Conservation (phyloP, 768 basidiomycete genomes). For the Paxillus involutus region DNA sequence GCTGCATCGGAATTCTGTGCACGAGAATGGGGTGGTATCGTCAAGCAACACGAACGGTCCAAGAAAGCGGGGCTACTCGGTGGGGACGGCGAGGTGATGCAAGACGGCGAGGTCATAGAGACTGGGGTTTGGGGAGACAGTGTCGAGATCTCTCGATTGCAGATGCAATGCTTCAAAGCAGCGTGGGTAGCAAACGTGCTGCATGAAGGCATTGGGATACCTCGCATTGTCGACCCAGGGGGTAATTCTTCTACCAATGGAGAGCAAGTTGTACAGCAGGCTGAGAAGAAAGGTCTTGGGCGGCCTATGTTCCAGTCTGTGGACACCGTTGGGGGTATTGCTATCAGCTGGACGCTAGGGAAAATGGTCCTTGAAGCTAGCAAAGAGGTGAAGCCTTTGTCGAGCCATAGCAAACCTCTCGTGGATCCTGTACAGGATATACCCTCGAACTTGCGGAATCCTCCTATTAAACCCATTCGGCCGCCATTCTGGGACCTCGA, state of each 20-base stretch:
- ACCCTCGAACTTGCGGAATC: constrained; percentile 45
- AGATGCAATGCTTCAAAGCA: constrained; percentile 99
- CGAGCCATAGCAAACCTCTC: constrained; percentile 52
- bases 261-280: constrained; percentile 72
- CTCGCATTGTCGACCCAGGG: constrained; percentile 82
- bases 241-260: constrained; percentile 74
- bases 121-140: constrained; percentile 68
- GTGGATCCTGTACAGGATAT: constrained; percentile 73
- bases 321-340: constrained; percentile 89
- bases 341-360: constrained; percentile 96
- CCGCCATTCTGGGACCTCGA: constrained; percentile 61
- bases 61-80: constrained; percentile 48
- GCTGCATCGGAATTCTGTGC: constrained; percentile 86
- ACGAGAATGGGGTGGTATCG: constrained; percentile 75
- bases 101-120: constrained; percentile 59
- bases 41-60: constrained; percentile 60
- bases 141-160: constrained; percentile 80
- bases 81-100: constrained; percentile 65
- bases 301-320: constrained; percentile 87
- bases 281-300: constrained; percentile 80
- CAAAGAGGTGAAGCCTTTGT: constrained; percentile 66
- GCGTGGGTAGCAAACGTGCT: constrained; percentile 97
- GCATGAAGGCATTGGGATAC: constrained; percentile 94
- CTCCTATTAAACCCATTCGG: constrained; percentile 61
- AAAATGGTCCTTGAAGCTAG: constrained; percentile 99